Base-by-base conservation (phyloP, 371 early-diverging fungal genomes). In the Smittium culicis region DNA sequence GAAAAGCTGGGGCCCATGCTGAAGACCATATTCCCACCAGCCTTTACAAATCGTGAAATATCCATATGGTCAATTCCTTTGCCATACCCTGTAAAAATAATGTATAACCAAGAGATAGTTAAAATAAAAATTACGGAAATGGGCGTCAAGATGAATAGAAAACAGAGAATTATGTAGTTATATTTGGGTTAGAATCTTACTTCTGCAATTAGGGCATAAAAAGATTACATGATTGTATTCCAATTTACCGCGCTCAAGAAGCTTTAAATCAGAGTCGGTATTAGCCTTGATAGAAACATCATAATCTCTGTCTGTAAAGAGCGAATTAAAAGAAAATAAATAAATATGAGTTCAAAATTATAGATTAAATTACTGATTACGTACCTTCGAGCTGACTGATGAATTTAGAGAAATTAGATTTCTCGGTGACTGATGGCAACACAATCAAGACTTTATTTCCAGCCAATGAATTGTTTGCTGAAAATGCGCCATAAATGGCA, bases 11-110 rank as follows among this genome's bases (percentile, higher is more conserved):
- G 11, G 57, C 54, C 59, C 1, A 82, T 83, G 1, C 88, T 89
- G 25, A 92, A 69, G 11, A 98, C 67, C 54, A 95, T 74, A 73
- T 95, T 96, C n/a, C 96, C 98, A 35, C 96, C 96, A 31, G 82
- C 79, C 61, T 92, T 86, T 34, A 94, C 85, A 75, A 90, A 98
- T 58, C 91, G 83, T 62, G 92, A 77, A 20, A 98, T 76, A 35
- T 81, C 67, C n/a, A 76, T 72, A 35, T 81, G 82, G 61, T 68
- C 77, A 59, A 88, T 67, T 1, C 71, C 70, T 30, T 72, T 69
- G 59, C 83, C 82, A 63, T 83, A 78, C 35, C 56, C 35, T 62
- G 30, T 27, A 28, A 20, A 35, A 35, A 25, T 3, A 14, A 5
- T 62, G 3, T 5, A 34, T 14, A 20, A 25, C 8, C 8, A 62